These are phyloP conservation scores for Pseudogymnoascus sp. DNA, from an alignment of 2,329 filamentous ascomycete species.

Conservation along the genomic window DNA sequence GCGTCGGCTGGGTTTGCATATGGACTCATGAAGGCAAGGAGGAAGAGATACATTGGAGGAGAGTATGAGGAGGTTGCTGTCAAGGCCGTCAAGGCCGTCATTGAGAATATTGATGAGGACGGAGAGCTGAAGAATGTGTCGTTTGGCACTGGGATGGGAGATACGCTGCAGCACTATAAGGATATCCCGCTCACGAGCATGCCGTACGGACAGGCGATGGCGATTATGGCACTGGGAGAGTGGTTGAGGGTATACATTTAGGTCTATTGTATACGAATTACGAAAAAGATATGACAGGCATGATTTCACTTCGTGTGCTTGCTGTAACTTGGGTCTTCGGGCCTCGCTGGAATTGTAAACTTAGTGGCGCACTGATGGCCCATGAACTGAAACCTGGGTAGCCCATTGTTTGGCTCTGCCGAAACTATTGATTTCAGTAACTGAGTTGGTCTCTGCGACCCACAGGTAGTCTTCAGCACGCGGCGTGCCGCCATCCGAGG, in stretches of 20 bases:
- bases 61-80: conserved; percentile 56
- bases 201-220: conserved; percentile 82
- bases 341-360: neutral
- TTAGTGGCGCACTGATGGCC: neutral
- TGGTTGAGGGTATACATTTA: conserved; percentile 53
- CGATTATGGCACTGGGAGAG: conserved; percentile 73
- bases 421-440: conserved; percentile 1
- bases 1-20: conserved; percentile 77
- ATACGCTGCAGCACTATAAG: conserved; percentile 67
- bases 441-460: neutral
- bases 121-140: conserved; percentile 69
- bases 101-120: conserved; percentile 56
- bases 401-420: neutral
- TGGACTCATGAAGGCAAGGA: conserved; percentile 65
- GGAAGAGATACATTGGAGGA: conserved; percentile 60
- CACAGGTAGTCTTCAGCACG: neutral
- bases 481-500: neutral
- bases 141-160: conserved; percentile 74
- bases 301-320: neutral
- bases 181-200: conserved; percentile 70
- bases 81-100: conserved; percentile 58
- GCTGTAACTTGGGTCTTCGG: neutral
- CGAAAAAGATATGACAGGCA: neutral
- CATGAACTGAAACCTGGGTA: neutral
- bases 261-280: neutral